Percentiles rank a stretch among this genome's conserved stretches.
phyloP scores from a whole-genome alignment of 176 grass and related monocot species.

The Musa schizocarpa region DNA sequence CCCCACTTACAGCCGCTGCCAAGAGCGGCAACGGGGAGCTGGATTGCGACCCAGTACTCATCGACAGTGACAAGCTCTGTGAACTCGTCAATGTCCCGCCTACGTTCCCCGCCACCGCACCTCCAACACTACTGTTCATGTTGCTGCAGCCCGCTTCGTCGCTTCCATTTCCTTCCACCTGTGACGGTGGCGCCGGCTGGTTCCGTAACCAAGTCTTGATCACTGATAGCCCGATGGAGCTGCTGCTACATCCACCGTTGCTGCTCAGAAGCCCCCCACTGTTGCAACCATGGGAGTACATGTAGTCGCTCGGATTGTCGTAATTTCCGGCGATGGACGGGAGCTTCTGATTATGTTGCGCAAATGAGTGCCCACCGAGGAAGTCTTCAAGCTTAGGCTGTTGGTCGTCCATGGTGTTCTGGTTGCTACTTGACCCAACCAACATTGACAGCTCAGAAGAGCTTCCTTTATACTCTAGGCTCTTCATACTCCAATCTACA shows the following conservation, averaged over 20 bases:
- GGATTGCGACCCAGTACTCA: slow-evolving; percentile 32
- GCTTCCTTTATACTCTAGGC: slow-evolving; percentile 14
- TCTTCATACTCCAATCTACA: slow-evolving; percentile 38
- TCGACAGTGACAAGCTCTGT: slow-evolving; percentile 43
- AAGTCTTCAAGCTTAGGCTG: slow-evolving; percentile 59
- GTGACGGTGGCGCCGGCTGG: slow-evolving; percentile 22
- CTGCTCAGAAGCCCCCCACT: slow-evolving; percentile 11
- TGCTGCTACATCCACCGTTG: slow-evolving; percentile 3
- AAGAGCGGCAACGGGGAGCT: slow-evolving; percentile 18
- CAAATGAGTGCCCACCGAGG: slow-evolving; percentile 27
- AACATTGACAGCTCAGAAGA: slow-evolving; percentile 40
- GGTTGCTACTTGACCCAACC: slow-evolving; percentile 13
- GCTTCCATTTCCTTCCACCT: neutral
- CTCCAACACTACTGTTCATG: neutral
- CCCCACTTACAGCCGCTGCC: neutral
- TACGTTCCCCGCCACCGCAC: slow-evolving; percentile 6
- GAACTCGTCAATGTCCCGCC: slow-evolving; percentile 2
- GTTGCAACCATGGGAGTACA: neutral
- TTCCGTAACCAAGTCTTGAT: slow-evolving; percentile 71
- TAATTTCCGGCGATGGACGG: neutral
- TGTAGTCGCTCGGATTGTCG: neutral
- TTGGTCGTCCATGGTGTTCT: slow-evolving; percentile 18
- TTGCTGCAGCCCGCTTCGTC: neutral
- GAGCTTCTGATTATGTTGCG: slow-evolving; percentile 2
- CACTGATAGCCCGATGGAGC: slow-evolving; percentile 60